Percentiles rank a stretch among this genome's conserved stretches.
phyloP scores from a whole-genome alignment of 129 eudicot species.

The Solidago caesia region DNA sequence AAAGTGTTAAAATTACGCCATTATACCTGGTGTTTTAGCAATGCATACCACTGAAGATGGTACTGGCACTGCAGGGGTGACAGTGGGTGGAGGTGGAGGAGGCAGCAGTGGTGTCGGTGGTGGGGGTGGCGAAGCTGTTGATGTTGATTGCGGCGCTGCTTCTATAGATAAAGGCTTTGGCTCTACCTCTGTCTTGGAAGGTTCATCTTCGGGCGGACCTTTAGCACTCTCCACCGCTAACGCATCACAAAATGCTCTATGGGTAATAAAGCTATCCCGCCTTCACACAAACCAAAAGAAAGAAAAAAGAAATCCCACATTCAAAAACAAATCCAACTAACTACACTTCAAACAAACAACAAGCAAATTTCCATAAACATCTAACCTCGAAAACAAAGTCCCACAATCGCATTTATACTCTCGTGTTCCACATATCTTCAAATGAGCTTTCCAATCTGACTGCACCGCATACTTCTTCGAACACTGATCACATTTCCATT shows the following conservation, averaged over 20 bases:
- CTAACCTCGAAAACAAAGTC: slow-evolving; percentile 79
- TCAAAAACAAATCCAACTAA: background rate
- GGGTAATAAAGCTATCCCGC: slow-evolving; percentile 96
- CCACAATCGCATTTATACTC: slow-evolving; percentile 99
- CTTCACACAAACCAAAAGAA: slow-evolving; percentile 33
- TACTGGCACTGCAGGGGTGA: slow-evolving; percentile 35
- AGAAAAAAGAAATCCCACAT: background rate
- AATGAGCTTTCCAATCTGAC: slow-evolving; percentile 97
- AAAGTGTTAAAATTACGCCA: background rate
- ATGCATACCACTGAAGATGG: slow-evolving; percentile 45
- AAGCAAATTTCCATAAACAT: background rate
- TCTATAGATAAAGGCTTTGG: slow-evolving; percentile 42
- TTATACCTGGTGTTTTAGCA: slow-evolving; percentile 59
- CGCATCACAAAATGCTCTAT: slow-evolving; percentile 92
- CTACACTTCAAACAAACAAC: background rate
- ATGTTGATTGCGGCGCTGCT: slow-evolving; percentile 35
- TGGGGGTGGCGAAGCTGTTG: slow-evolving; percentile 41
- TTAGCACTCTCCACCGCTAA: slow-evolving; percentile 76
- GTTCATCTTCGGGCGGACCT: slow-evolving; percentile 37
- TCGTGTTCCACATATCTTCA: slow-evolving; percentile 83
- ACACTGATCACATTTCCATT: slow-evolving; percentile 96
- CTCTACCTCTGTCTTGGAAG: slow-evolving; percentile 43
- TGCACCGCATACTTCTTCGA: slow-evolving; percentile 94
- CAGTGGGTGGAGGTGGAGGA: slow-evolving; percentile 35
- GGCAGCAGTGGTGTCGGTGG: slow-evolving; percentile 34